Base-by-base conservation (phyloP, 371 early-diverging fungal genomes). In the Mucor plumbeus region DNA sequence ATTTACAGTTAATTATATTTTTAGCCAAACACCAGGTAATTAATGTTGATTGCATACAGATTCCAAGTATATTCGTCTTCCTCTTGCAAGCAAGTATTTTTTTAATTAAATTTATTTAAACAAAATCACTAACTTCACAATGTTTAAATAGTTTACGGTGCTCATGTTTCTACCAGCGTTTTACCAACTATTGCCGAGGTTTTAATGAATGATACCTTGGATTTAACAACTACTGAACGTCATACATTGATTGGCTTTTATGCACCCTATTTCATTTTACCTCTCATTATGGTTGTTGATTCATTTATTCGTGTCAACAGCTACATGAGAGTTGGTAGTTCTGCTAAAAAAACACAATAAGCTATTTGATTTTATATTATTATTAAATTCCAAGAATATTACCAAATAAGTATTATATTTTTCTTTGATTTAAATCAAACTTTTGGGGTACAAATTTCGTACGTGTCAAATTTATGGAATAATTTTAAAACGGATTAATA, bases 81-180 rank as follows among this genome's bases (percentile, higher is more conserved):
- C 82, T 48, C 72, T 89, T 67, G 70, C 70, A 11, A 68, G 80
- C 73, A 79, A 69, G 73, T 64, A 38, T 38, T 38, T 38, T 9
- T 7, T 9, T 1, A 38, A 38, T 38, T 38, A 9, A 38, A 38
- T 38, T 4, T 2, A 26, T n/a, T n/a, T 48, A 5, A 40, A 1
- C 9, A 60, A 40, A 13, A 14, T 21, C 35, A 58, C 31, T 31
- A 19, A 19, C 21, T 26, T 1, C 26, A 26, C 17, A 35, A 35
- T 40, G 10, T n/a, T n/a, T 36, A 36, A 14, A 15, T 79, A 68
- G 78, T 84, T 17, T 90, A 91, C 66, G 85, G 88, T 33, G 75
- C 79, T 35, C 91, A 90, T 64, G 89, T 88, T 7, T 71, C 80
- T 15, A 91, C 92, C 0, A 89, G 90, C 4, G 78, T 89, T 58